A percentile compares a stretch with the other conserved stretches of the same genome.
Conservation (phyloP, 768 basidiomycete genomes). For the Naganishia randhawae region DNA sequence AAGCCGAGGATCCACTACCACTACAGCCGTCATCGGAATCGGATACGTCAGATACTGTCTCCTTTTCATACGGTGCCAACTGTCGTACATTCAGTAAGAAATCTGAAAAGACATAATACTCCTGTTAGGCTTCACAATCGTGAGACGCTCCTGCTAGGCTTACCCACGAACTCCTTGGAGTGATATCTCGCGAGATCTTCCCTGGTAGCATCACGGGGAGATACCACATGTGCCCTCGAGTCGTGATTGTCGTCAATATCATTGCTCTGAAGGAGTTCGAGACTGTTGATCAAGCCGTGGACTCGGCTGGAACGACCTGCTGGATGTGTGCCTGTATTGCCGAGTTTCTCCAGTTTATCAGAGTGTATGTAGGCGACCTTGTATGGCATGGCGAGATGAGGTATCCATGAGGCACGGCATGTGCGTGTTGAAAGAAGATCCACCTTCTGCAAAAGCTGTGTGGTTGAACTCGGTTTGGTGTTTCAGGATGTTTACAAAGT, state of each 20-base stretch:
- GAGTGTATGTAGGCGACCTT: constrained; percentile 26
- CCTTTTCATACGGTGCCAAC: background rate
- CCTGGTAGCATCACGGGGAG: constrained; percentile 58
- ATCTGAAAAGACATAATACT: background rate
- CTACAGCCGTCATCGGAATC: constrained; percentile 64
- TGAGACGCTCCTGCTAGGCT: constrained; percentile 32
- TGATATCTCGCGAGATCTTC: constrained; percentile 68
- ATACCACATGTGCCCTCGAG: constrained; percentile 52
- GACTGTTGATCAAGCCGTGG: constrained; percentile 35
- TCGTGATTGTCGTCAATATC: background rate
- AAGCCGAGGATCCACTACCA: constrained; percentile 29
- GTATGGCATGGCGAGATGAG: background rate
- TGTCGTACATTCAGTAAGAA: background rate
- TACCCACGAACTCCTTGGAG: constrained; percentile 66
- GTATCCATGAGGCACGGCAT: background rate
- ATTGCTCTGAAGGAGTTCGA: constrained; percentile 5
- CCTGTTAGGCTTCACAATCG: background rate
- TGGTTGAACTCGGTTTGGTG: too few relatives aligned
- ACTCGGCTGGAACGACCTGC: constrained; percentile 40
- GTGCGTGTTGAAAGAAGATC: background rate
- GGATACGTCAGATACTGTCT: constrained; percentile 34
- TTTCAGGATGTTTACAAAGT: background rate
- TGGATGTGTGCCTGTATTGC: constrained; percentile 26
- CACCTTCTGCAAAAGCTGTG: too few relatives aligned
- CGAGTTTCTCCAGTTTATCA: background rate